Percentiles rank a stretch among this genome's conserved stretches.
Conservation (phyloP, 169 alveolate genomes). For the Eimeria praecox region DNA sequence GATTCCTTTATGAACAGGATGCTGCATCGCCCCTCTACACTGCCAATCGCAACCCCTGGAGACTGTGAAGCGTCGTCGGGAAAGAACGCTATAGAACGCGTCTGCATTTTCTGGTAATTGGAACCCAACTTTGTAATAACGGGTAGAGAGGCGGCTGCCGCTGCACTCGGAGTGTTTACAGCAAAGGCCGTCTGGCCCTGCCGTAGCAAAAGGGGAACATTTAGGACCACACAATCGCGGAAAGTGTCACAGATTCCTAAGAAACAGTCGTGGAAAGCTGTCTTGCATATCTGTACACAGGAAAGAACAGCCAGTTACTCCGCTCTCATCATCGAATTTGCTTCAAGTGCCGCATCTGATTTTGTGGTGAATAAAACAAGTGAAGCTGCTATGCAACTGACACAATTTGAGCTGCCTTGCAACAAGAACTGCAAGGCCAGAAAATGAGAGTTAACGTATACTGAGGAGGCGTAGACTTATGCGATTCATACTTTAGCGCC, state of each 20-base stretch:
- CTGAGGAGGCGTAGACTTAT: background rate
- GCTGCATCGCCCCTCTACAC: conserved; percentile 80
- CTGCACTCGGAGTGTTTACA: conserved; percentile 67
- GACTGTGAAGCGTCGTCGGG: conserved; percentile 69
- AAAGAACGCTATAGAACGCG: conserved; percentile 75
- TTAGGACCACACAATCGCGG: conserved; percentile 66
- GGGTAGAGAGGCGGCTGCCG: conserved; percentile 64
- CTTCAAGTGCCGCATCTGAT: background rate
- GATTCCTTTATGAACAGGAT: conserved; percentile 64
- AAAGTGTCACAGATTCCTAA: conserved; percentile 75
- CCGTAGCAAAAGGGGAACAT: conserved; percentile 59
- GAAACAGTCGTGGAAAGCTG: conserved; percentile 78
- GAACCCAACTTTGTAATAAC: conserved; percentile 40
- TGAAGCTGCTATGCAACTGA: background rate
- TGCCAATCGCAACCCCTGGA: conserved; percentile 79
- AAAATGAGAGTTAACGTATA: background rate
- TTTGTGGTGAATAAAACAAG: background rate
- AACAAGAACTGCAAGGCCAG: background rate
- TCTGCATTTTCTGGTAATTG: conserved; percentile 77
- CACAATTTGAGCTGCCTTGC: background rate
- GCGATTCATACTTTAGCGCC: conserved; percentile 74
- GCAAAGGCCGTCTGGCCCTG: conserved; percentile 71
- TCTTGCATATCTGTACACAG: conserved; percentile 65
- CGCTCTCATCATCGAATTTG: background rate
- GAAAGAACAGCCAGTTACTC: background rate